phyloP scores from a whole-genome alignment of 768 basidiomycete genomes.

The Boletus pseudopeckii region DNA sequence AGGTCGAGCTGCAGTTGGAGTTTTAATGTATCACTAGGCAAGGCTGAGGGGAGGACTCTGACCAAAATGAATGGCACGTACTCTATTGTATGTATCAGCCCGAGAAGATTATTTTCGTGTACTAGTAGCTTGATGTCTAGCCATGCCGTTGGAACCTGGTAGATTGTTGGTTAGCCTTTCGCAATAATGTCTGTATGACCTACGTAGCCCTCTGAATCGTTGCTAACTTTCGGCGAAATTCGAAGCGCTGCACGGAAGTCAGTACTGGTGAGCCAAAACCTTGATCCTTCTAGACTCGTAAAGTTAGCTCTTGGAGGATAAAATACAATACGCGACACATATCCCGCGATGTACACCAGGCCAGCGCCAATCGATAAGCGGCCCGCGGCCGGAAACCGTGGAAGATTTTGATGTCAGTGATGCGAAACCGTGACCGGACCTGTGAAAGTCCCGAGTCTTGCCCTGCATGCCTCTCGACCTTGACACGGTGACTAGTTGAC shows the following conservation, averaged over 20 bases:
- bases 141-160: too few species aligned
- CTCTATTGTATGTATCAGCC: neutral
- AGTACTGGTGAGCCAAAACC: neutral
- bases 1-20: conserved; percentile 6
- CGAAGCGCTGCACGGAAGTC: neutral
- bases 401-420: neutral
- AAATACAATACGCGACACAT: too few species aligned
- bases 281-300: neutral
- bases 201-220: neutral
- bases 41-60: too few species aligned
- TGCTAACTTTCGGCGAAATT: neutral
- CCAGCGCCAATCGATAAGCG: neutral
- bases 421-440: too few species aligned
- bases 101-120: neutral
- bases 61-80: too few species aligned
- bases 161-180: neutral
- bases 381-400: neutral
- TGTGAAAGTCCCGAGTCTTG: too few species aligned
- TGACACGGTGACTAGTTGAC: too few species aligned
- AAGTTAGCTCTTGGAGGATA: too few species aligned
- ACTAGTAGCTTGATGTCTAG: too few species aligned
- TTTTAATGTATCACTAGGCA: neutral
- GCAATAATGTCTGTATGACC: too few species aligned
- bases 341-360: too few species aligned
- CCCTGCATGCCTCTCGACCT: too few species aligned